A percentile compares a stretch with the other conserved stretches of the same genome.
These are phyloP conservation scores for Stygiomarasmius scandens DNA, from an alignment of 1,284 basidiomycete genomes.

Conservation along the genomic window DNA sequence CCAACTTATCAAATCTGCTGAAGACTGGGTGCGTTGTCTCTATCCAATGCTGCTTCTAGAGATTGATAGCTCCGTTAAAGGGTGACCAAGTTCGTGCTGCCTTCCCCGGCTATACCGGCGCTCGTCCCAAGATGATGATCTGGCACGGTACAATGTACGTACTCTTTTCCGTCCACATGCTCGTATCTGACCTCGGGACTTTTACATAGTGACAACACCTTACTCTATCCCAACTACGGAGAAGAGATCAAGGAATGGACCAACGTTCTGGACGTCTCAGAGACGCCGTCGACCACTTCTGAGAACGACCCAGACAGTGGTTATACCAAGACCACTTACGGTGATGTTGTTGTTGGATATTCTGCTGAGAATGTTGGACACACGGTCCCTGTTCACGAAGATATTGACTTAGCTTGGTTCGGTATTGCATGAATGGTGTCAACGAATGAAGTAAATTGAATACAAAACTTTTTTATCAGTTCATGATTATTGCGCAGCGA, in stretches of 20 bases:
- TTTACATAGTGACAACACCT: conserved; percentile 46
- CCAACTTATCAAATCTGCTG: conserved; percentile 44
- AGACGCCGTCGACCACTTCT: conserved; percentile 22
- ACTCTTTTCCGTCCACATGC: too few species aligned
- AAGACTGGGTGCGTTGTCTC: conserved; percentile 47
- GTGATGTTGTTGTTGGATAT: conserved; percentile 11
- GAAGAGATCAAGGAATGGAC: conserved; percentile 46
- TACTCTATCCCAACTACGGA: conserved; percentile 52
- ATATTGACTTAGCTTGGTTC: conserved; percentile 18
- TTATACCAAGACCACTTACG: conserved; percentile 12
- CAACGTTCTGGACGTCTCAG: conserved; percentile 33
- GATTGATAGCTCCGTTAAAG: too few species aligned
- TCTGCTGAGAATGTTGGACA: conserved; percentile 16
- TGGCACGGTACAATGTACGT: conserved; percentile 58
- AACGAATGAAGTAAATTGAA: too few species aligned
- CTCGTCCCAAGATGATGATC: conserved; percentile 52
- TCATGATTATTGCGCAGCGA: too few species aligned
- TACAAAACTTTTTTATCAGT: too few species aligned
- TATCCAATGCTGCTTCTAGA: too few species aligned
- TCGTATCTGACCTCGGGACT: background rate
- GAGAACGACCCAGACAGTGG: conserved; percentile 14
- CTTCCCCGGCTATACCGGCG: conserved; percentile 54
- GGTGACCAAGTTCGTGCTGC: conserved; percentile 45
- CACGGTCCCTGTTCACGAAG: conserved; percentile 18
- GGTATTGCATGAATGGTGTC: conserved; percentile 10